Evolutionary conservation across 371 early-diverging fungal species (phyloP).

Genomic region (Enterocytospora artemiae): DNA sequence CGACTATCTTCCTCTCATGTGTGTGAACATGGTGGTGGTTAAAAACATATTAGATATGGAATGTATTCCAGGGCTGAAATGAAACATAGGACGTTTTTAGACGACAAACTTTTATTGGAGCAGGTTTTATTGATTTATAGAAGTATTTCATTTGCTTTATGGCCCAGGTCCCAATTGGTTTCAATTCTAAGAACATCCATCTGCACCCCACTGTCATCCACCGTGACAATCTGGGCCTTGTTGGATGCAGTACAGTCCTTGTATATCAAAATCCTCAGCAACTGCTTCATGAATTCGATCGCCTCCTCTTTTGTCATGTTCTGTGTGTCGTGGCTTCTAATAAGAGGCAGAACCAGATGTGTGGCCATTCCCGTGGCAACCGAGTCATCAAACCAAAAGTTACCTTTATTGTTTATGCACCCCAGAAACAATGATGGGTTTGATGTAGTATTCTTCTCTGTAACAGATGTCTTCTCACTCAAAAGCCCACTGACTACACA

Average conservation of each 20-base stretch:
- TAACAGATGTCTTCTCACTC: not conserved
- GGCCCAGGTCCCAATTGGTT: slow-evolving; percentile 78
- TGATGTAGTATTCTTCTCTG: slow-evolving; percentile 51
- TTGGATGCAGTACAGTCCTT: slow-evolving; percentile 85
- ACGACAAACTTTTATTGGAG: not conserved
- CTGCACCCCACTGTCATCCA: slow-evolving; percentile 9
- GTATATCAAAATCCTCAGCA: slow-evolving; percentile 84
- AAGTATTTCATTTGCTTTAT: slow-evolving; percentile 25
- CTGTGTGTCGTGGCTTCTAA: slow-evolving; percentile 60
- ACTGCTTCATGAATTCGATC: slow-evolving; percentile 69
- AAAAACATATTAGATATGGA: not conserved
- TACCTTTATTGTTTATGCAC: slow-evolving; percentile 82
- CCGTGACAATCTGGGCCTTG: slow-evolving; percentile 62
- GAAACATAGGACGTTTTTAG: not conserved
- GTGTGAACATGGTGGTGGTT: not conserved
- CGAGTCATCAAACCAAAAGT: slow-evolving; percentile 74
- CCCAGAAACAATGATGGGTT: slow-evolving; percentile 71
- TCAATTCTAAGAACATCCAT: slow-evolving; percentile 63
- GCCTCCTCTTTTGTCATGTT: slow-evolving; percentile 74
- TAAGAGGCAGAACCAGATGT: slow-evolving; percentile 81
- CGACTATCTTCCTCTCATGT: not conserved
- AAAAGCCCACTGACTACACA: slow-evolving; percentile 69
- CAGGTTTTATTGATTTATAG: not conserved
- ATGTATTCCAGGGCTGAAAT: not conserved
- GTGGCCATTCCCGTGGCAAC: slow-evolving; percentile 91